These are phyloP conservation scores for Acanthamoeba healyi DNA, from an alignment of 208 protist genomes.

Conservation along the genomic window DNA sequence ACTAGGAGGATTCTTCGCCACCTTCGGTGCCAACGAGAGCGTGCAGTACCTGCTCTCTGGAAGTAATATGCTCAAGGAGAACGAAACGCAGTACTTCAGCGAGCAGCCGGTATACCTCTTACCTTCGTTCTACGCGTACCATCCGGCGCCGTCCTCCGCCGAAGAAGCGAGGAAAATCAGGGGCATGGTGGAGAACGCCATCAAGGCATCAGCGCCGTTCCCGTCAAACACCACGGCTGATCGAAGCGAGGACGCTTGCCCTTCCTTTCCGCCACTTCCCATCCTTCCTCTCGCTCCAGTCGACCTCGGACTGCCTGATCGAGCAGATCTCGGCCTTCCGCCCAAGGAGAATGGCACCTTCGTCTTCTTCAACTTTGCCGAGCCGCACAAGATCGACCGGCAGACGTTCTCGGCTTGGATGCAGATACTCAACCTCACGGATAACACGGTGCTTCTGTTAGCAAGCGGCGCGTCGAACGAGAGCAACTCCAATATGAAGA, in stretches of 20 bases:
- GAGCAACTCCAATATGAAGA: neutral
- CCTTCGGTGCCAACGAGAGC: neutral
- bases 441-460: neutral
- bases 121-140: neutral
- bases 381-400: neutral
- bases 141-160: neutral
- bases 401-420: neutral
- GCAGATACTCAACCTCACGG: neutral
- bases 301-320: neutral
- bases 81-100: neutral
- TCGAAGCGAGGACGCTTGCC: no score
- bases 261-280: neutral
- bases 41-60: conserved; percentile 1
- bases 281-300: neutral
- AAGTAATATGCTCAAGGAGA: neutral
- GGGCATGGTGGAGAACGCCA: neutral
- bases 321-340: neutral
- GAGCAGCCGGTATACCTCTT: neutral
- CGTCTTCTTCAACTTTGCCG: conserved; percentile 1
- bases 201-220: neutral
- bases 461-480: neutral
- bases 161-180: neutral
- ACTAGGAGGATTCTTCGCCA: neutral
- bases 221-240: neutral
- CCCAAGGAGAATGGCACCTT: neutral